Conservation (phyloP, 2,329 filamentous ascomycete genomes). For the Drechslerella coelobrocha region DNA sequence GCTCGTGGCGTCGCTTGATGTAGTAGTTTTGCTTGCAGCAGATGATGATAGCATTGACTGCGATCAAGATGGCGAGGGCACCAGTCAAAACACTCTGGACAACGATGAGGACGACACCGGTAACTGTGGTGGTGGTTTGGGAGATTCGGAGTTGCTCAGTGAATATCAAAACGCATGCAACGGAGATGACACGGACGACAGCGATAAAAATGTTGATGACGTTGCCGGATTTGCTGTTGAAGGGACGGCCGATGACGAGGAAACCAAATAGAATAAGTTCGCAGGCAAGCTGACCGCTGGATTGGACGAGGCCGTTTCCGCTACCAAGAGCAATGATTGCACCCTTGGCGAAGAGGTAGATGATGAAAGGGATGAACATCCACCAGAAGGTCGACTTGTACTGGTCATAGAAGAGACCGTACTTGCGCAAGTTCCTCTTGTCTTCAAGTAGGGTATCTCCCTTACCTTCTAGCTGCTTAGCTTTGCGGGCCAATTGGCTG, state of each 20-base stretch:
- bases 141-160: conserved; percentile 89
- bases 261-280: conserved; percentile 80
- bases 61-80: conserved; percentile 82
- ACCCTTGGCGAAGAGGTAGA: conserved; percentile 91
- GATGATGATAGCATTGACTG: conserved; percentile 83
- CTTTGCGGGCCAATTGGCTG: conserved; percentile 74
- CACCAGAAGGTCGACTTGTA: conserved; percentile 97
- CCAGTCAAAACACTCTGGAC: conserved; percentile 85
- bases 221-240: conserved; percentile 83
- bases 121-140: conserved; percentile 91
- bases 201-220: conserved; percentile 94
- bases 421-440: conserved; percentile 90
- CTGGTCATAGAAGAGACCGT: conserved; percentile 95
- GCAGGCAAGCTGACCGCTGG: conserved; percentile 77
- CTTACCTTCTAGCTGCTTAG: conserved; percentile 75
- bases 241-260: conserved; percentile 84
- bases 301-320: conserved; percentile 83
- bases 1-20: conserved; percentile 83
- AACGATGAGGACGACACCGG: conserved; percentile 74
- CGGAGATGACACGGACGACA: conserved; percentile 83
- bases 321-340: conserved; percentile 83
- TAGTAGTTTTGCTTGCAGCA: conserved; percentile 90
- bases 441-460: conserved; percentile 79
- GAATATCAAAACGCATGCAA: conserved; percentile 87
- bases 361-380: conserved; percentile 86